Conservation (phyloP, 1,284 basidiomycete genomes). For the Sporisorium iseilematis-ciliati region DNA sequence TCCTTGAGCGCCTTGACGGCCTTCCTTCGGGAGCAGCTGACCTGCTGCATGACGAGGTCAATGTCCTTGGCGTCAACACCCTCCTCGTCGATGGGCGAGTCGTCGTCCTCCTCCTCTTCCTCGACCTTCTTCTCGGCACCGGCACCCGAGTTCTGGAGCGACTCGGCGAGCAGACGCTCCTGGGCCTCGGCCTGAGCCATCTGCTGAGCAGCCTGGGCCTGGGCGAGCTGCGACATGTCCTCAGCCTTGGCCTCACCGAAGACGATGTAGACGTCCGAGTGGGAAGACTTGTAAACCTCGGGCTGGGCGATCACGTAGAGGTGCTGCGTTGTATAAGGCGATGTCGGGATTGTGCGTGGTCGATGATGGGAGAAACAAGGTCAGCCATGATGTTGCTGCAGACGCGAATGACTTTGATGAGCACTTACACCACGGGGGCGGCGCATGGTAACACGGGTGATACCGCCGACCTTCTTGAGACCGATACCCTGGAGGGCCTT, state of each 20-base stretch:
- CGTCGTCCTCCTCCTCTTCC: conserved; percentile 70
- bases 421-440: conserved; percentile 87
- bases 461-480: conserved; percentile 85
- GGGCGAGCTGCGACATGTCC: conserved; percentile 88
- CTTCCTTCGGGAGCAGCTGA: conserved; percentile 68
- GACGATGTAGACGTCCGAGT: conserved; percentile 98
- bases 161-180: conserved; percentile 76
- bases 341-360: too few species aligned
- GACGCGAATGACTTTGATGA: conserved; percentile 22
- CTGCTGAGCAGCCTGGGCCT: conserved; percentile 86
- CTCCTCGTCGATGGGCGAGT: conserved; percentile 70
- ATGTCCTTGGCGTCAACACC: conserved; percentile 87
- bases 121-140: conserved; percentile 48
- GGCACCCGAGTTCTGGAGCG: conserved; percentile 57
- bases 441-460: conserved; percentile 94
- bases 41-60: conserved; percentile 90
- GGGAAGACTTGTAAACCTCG: conserved; percentile 97
- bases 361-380: neutral
- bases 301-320: conserved; percentile 93
- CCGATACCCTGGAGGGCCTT: conserved; percentile 68
- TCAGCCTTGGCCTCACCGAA: conserved; percentile 98
- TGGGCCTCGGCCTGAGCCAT: conserved; percentile 74
- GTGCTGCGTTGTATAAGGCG: conserved; percentile 75
- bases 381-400: conserved; percentile 13
- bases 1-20: conserved; percentile 70